phyloP scores from a whole-genome alignment of 306 rosid species.

The Spatholobus suberectus region DNA sequence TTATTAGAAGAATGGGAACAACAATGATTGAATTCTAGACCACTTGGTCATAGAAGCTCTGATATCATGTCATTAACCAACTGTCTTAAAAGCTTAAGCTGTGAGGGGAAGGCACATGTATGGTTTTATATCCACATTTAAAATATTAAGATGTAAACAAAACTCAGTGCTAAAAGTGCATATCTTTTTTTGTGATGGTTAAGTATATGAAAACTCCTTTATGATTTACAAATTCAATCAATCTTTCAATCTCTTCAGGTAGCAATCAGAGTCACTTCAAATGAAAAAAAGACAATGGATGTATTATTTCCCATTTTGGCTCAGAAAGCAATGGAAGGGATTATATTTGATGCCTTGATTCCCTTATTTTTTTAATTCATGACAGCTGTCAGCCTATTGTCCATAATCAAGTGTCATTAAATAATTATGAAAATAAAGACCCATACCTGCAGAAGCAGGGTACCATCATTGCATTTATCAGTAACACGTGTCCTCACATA shows the following conservation, averaged over 20 bases:
- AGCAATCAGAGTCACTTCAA: neutral
- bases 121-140: neutral
- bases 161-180: neutral
- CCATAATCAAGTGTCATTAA: slow-evolving; percentile 30
- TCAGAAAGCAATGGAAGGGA: slow-evolving; percentile 25
- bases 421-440: slow-evolving; percentile 38
- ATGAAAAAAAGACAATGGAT: slow-evolving; percentile 17
- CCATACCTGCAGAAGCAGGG: slow-evolving; percentile 90
- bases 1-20: neutral
- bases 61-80: neutral
- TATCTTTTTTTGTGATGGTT: neutral
- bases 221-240: neutral
- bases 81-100: neutral
- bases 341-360: slow-evolving; percentile 8
- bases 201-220: neutral
- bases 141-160: neutral
- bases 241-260: neutral
- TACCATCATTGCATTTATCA: slow-evolving; percentile 94
- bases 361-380: neutral
- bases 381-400: neutral
- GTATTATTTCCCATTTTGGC: slow-evolving; percentile 25
- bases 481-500: slow-evolving; percentile 80
- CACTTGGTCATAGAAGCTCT: neutral
- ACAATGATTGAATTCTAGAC: neutral
- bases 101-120: neutral